Evolutionary conservation across 2,329 filamentous ascomycete species (phyloP), one percentile per base, ranked within the genome.

Genomic region (Remersonia thermophila): DNA sequence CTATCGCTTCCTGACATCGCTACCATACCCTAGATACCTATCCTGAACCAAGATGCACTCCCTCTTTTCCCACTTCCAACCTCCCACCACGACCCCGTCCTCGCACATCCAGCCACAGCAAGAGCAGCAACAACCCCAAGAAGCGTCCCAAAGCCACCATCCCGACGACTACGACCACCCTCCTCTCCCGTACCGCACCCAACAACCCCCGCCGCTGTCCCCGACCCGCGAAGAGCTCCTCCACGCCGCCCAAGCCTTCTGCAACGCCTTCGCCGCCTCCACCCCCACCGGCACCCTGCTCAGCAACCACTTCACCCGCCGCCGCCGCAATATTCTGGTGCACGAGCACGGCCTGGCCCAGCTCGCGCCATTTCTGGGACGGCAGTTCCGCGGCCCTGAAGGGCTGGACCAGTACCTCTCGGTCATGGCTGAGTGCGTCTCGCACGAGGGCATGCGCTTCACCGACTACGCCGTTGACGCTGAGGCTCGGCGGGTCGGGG

Each of bases 311-410:
- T 57, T 58, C 49, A 51, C 53, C 3, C 10, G 44, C 16, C 12
- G 35, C 18, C 27, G 30, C 15, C 11, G 25, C 4, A 9, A 42
- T 13, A 47, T 53, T 15, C 23, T 50, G 1, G 51, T 55, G 30
- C 47, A 45, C 42, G 57, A 60, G 35, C 56, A 60, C 44, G 57
- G 57, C 2, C 46, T 55, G 2, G 39, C 48, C 7, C 43, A 44
- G n/a, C 50, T 59, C 0, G 53, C 55, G 2, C 55, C 56, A 9
- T 59, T 60, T 32, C 44, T 61, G 0, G 57, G 56, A 2, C 52
- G 55, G 1, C 43, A 51, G 15, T 59, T 52, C 39, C 41, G 43
- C 9, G 57, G 56, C 3, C 35, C 33, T 6, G 49, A 51, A 0
- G 56, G 56, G 1, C 48, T 53, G 4, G 31, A 26, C 15, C 32